Evolutionary conservation across 129 eudicot species (phyloP), one percentile per base, ranked within the genome.

Genomic region (Apium graveolens): DNA sequence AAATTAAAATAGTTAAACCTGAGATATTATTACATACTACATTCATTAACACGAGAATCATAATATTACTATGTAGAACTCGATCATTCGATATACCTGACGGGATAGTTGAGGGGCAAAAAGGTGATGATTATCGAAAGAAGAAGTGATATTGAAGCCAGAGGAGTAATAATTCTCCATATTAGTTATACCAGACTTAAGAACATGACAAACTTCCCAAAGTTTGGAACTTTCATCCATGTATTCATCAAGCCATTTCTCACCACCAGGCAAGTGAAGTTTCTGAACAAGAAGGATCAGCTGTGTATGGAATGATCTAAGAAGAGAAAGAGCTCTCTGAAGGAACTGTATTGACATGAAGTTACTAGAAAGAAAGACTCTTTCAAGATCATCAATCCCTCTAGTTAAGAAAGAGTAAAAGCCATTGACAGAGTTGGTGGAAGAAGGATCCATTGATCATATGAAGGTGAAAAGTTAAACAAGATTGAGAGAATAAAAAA

Each of bases 261-360:
- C 95, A 1, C 95, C 95, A 37, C 86, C 90, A 10, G 95, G 91
- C 60, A 90, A 62, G 75, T 90, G 91, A 43, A 90, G 91, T 42
- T 90, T 90, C 18, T 87, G 91, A 48, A 90, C 95, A 18, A 90
- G 82, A 55, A 78, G 84, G 78, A 87, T 87, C 74, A 90, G 83
- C 31, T 90, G 91, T 1, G 95, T 75, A 79, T 90, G 95, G 35
- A 90, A 90, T 21, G 95, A 90, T 78, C 90, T 82, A 43, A 90
- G 85, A 20, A 84, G 88, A 16, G 91, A 84, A 24, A 90, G 85
- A 16, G 82, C 86, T 78, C 88, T 82, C 76, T 87, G 91, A 1
- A 90, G 90, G 83, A 90, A 90, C 48, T 87, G 91, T 75, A 90
- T 86, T 44, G 95, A 90, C 95, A 90, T 90, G 85, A 90, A 90